Evolutionary conservation across 1,139 yeast species (phyloP).

Genomic region (Scheffersomyces lignicola): DNA sequence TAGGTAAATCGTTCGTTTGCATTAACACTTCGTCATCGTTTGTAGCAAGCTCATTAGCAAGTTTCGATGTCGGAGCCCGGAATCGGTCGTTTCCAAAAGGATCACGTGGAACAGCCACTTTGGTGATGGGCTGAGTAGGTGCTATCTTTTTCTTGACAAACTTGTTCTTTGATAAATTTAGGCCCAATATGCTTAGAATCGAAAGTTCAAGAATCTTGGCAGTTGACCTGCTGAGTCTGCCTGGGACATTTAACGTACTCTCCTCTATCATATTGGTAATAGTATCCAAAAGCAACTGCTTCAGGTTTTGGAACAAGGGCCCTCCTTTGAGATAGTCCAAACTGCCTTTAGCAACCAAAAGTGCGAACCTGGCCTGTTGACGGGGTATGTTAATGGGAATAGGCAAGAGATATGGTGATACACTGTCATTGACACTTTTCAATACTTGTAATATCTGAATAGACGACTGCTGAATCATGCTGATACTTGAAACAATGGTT

Average conservation of each 20-base stretch:
- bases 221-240: conserved; percentile 58
- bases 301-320: conserved; percentile 70
- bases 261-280: conserved; percentile 51
- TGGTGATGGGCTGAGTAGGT: conserved; percentile 22
- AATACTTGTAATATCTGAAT: conserved; percentile 63
- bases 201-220: conserved; percentile 58
- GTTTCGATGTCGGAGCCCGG: conserved; percentile 4
- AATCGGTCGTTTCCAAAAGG: conserved; percentile 10
- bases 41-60: neutral
- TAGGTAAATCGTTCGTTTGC: neutral
- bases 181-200: conserved; percentile 50
- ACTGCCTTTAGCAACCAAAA: conserved; percentile 76
- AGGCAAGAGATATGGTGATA: conserved; percentile 49
- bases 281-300: conserved; percentile 50
- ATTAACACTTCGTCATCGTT: neutral
- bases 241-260: conserved; percentile 54
- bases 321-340: conserved; percentile 86
- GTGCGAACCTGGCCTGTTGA: conserved; percentile 64
- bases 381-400: conserved; percentile 73
- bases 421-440: conserved; percentile 46
- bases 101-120: conserved; percentile 25
- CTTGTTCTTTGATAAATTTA: conserved; percentile 22
- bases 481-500: conserved; percentile 38
- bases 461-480: conserved; percentile 75
- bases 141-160: conserved; percentile 16